phyloP scores from a whole-genome alignment of 768 basidiomycete genomes.

The Mrakia gelida region DNA sequence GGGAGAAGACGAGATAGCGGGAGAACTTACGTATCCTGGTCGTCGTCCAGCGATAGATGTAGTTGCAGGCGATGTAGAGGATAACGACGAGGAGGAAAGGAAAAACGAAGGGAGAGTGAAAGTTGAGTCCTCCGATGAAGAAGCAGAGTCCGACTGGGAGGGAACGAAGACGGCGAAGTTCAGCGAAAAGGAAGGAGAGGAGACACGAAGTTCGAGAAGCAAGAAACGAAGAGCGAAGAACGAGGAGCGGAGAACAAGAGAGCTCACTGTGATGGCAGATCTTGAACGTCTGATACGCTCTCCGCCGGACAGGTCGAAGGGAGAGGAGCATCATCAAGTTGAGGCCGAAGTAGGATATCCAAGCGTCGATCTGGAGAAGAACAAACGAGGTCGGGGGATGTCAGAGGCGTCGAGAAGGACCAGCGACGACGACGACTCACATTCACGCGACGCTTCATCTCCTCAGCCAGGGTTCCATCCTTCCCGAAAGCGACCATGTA shows the following conservation, averaged over 20 bases:
- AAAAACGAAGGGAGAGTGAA: conserved; percentile 11
- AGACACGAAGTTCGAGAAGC: too few relatives aligned
- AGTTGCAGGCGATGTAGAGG: background rate
- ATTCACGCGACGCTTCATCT: background rate
- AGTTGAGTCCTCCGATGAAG: conserved; percentile 21
- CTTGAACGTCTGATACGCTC: conserved; percentile 8
- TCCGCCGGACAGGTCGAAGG: background rate
- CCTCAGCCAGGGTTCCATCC: background rate
- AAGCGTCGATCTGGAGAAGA: background rate
- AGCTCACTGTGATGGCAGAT: background rate
- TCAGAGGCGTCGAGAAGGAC: background rate
- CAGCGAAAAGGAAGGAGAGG: too few relatives aligned
- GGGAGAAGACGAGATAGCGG: background rate
- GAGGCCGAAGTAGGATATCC: conserved; percentile 9
- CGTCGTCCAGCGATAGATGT: conserved; percentile 10
- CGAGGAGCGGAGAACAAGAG: too few relatives aligned
- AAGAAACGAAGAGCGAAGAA: too few relatives aligned
- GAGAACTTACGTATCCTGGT: conserved; percentile 5
- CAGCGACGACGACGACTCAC: background rate
- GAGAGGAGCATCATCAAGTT: conserved; percentile 15
- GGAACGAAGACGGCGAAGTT: too few relatives aligned
- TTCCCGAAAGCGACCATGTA: conserved; percentile 7
- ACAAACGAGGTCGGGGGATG: background rate
- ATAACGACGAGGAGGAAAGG: conserved; percentile 4
- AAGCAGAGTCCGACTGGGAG: conserved; percentile 5